These are phyloP conservation scores for Syzygium grande DNA, from an alignment of 345 rosid species.

Conservation along the genomic window DNA sequence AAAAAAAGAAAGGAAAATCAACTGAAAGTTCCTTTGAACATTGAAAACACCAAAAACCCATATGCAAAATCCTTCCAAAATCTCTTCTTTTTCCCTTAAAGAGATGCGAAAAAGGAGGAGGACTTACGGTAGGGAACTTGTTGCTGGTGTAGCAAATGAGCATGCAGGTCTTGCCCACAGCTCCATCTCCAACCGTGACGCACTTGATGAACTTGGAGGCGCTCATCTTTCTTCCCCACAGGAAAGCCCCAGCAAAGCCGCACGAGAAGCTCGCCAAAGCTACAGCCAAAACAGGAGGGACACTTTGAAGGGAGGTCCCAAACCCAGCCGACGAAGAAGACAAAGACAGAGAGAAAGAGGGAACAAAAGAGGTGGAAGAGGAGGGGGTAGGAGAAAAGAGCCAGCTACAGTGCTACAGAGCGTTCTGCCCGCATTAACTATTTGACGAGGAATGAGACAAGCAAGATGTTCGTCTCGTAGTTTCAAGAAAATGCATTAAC, in stretches of 20 bases:
- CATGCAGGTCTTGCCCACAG: constrained; percentile 99
- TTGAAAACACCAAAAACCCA: background rate
- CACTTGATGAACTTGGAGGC: constrained; percentile 98
- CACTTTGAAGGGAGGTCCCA: background rate
- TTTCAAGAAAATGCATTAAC: background rate
- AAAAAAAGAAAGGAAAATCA: background rate
- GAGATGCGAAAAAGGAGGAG: background rate
- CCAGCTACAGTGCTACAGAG: background rate
- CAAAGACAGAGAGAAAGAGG: background rate
- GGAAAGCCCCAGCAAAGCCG: background rate
- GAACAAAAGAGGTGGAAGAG: background rate
- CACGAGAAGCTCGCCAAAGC: background rate
- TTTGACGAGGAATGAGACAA: background rate
- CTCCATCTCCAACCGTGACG: constrained; percentile 99
- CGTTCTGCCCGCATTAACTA: background rate
- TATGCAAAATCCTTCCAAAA: background rate
- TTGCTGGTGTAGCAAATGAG: constrained; percentile 98
- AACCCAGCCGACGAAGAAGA: background rate
- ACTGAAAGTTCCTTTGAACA: background rate
- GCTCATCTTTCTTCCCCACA: constrained; percentile 44
- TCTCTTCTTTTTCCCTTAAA: background rate
- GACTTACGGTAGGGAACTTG: constrained; percentile 86
- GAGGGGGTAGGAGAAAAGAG: background rate
- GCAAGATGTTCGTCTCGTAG: background rate
- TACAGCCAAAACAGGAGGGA: background rate